These are phyloP conservation scores for Gracilaria vermiculophylla DNA, from an alignment of 23 red algal genomes.

Conservation along the genomic window DNA sequence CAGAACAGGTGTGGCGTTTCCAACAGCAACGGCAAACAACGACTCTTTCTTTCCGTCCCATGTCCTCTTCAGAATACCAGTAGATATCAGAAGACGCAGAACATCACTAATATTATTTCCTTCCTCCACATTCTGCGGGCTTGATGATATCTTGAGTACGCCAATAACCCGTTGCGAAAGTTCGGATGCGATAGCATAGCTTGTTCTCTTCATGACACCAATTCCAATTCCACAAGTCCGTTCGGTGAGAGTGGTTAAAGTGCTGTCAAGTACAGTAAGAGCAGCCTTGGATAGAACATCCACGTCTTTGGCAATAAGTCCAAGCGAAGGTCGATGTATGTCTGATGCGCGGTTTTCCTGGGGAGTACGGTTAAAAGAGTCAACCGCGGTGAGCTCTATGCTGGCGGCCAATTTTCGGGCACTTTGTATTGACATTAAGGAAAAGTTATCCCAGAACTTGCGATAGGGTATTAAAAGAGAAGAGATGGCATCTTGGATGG, in stretches of 20 bases:
- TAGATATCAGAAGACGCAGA: conserved; percentile 42
- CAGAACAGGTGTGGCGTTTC: conserved; percentile 51
- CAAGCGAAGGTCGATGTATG: not conserved
- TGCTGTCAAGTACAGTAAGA: conserved; percentile 16
- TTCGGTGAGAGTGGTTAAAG: not conserved
- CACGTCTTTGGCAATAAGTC: conserved; percentile 40
- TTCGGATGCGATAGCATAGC: conserved; percentile 12
- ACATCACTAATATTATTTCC: conserved; percentile 35
- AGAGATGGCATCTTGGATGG: conserved; percentile 46
- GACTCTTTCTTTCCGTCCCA: conserved; percentile 67
- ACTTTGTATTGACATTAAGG: conserved; percentile 1
- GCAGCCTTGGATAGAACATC: conserved; percentile 15
- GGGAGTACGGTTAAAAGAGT: not conserved
- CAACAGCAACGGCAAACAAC: conserved; percentile 40
- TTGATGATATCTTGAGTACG: conserved; percentile 9
- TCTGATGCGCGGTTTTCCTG: not conserved
- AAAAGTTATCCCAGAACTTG: conserved; percentile 42
- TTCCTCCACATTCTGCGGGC: conserved; percentile 19
- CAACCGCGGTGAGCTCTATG: not conserved
- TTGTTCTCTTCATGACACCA: conserved; percentile 39
- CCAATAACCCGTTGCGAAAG: conserved; percentile 23
- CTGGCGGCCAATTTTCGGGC: not conserved
- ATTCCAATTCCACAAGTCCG: conserved; percentile 49
- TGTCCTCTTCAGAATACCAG: conserved; percentile 43
- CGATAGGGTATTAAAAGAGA: conserved; percentile 40